Conservation (phyloP, 352 stramenopile species). For the Labyrinthula sp. region DNA sequence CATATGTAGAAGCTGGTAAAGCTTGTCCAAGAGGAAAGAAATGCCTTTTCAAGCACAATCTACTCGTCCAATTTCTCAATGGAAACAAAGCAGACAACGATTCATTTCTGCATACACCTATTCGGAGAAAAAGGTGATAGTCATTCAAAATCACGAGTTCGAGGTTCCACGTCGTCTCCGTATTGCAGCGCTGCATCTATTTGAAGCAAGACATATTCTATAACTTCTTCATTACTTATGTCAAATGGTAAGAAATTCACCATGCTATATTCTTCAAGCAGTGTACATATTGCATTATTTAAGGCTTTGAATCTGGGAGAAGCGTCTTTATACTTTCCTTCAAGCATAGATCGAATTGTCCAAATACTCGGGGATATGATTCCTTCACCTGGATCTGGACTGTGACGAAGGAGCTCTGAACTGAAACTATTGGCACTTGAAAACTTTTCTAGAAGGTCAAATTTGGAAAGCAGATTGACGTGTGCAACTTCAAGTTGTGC, state of each 20-base stretch:
- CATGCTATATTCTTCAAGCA: constrained; percentile 83
- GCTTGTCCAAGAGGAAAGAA: too few species aligned
- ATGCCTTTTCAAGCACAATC: too few species aligned
- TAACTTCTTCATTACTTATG: constrained; percentile 80
- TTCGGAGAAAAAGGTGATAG: too few species aligned
- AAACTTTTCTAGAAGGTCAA: constrained; percentile 63
- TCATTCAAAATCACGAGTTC: too few species aligned
- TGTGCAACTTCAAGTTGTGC: constrained; percentile 88
- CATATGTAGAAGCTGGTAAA: too few species aligned
- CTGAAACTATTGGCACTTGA: too few species aligned
- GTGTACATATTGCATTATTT: constrained; percentile 16
- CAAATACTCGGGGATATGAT: constrained; percentile 26
- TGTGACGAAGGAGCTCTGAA: too few species aligned
- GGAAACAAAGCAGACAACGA: too few species aligned
- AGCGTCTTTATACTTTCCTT: constrained; percentile 6
- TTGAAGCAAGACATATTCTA: constrained; percentile 76
- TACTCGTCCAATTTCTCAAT: too few species aligned
- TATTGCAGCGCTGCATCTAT: constrained; percentile 89
- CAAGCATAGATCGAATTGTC: constrained; percentile 2
- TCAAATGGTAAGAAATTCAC: constrained; percentile 90
- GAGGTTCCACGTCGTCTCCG: constrained; percentile 73
- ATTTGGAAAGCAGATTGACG: constrained; percentile 70
- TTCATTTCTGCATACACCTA: too few species aligned
- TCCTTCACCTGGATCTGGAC: too few species aligned
- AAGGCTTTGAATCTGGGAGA: constrained; percentile 3